Evolutionary conservation across 1,284 basidiomycete species (phyloP), one percentile per base, ranked within the genome.

Genomic region (Ganoderma resinaceum): DNA sequence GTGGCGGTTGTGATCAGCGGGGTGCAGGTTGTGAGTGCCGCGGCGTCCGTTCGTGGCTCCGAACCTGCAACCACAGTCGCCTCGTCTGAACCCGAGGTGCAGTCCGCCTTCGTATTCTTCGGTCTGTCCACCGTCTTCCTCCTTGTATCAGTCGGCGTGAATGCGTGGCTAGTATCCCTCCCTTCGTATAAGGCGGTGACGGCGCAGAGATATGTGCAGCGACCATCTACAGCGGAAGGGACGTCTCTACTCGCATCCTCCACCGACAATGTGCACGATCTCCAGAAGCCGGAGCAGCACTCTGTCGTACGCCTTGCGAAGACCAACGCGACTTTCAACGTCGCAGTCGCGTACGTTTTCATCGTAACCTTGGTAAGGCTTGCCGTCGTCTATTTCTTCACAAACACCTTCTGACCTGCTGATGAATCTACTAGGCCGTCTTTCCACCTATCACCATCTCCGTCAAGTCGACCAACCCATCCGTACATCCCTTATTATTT

Each of bases 371-470:
- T 97, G 76, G 95, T 95, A 76, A 74, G 91, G 79, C 8, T 26
- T 11, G n/a, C 42, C 53, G 37, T 37, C 60, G 23, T 20, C 31
- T 1, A 2, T 20, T 8, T 20, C n/a, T 23, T 29, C n/a, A 2
- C 18, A 23, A 23, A 29, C 11, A 18, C 3, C 1, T 35, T 42
- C 23, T 58, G 23, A 62, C 65, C 9, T n/a, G n/a, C 20, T 12
- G 2, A n/a, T 23, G n/a, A n/a, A 42, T 38, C 4, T 14, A 26
- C 3, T 70, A 96, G 95, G 86, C 94, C 38, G 90, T 96, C 53
- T 96, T 90, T 80, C 95, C 95, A 3, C 88, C 95, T 0, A 91
- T 96, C 67, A 96, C 95, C 3, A 88, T 90, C 4, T 91, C 91
- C 0, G 88, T 97, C 62, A 78, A 80, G 42, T 87, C 95, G 0